phyloP scores from a whole-genome alignment of 73 alveolate genomes.

The Paramecium sonneborni region DNA sequence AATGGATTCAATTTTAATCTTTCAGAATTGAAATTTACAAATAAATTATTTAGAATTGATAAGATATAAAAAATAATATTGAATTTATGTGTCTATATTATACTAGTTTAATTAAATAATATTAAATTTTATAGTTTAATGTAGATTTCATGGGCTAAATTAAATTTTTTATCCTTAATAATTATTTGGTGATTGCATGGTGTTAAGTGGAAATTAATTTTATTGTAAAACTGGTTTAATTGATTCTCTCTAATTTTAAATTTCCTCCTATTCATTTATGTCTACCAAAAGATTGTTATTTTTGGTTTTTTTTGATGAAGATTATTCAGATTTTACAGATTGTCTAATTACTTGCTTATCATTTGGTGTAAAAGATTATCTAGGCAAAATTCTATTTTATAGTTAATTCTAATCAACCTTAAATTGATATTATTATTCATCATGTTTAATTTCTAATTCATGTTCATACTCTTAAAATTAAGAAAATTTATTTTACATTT shows the following conservation, averaged over 20 bases:
- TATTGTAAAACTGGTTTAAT: not conserved
- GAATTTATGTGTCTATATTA: not conserved
- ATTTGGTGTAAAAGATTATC: conserved; percentile 17
- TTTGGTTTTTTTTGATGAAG: not conserved
- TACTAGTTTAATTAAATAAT: too few relatives aligned
- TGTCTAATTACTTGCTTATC: not conserved
- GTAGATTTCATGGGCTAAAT: not conserved
- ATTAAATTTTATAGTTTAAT: too few relatives aligned
- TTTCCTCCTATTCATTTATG: not conserved
- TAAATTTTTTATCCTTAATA: not conserved
- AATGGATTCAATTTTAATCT: too few relatives aligned
- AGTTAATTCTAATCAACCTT: not conserved
- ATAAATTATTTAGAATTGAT: not conserved
- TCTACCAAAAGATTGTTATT: not conserved
- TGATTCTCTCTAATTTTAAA: not conserved
- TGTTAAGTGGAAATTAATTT: not conserved
- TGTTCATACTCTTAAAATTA: conserved; percentile 6
- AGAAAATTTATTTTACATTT: not conserved
- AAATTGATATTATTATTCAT: not conserved
- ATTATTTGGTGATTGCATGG: not conserved
- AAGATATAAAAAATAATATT: not conserved
- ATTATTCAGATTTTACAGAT: not conserved
- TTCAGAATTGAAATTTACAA: not conserved
- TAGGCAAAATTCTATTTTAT: not conserved
- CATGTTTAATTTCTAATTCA: conserved; percentile 39